Percentiles rank a stretch among this genome's conserved stretches.
These are phyloP conservation scores for Cnidoscolus chayamansa DNA, from an alignment of 441 rosid species.

Conservation along the genomic window DNA sequence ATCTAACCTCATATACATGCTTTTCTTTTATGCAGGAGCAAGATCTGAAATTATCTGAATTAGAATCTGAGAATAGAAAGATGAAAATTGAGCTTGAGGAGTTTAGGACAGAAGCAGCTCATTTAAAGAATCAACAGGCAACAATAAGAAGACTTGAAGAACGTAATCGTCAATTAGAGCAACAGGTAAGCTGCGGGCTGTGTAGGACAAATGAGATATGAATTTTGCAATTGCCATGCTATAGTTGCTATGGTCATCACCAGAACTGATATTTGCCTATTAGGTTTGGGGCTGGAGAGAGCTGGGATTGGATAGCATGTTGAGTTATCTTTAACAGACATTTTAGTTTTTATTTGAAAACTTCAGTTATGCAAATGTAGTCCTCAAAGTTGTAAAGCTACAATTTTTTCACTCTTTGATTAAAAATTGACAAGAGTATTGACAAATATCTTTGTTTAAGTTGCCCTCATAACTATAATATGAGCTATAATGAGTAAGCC, in stretches of 20 bases:
- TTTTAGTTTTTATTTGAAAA: background rate
- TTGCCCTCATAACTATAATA: background rate
- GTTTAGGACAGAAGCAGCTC: slow-evolving; percentile 91
- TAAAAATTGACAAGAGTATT: background rate
- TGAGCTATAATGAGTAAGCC: slow-evolving; percentile 1
- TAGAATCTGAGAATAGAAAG: slow-evolving; percentile 91
- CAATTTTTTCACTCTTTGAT: background rate
- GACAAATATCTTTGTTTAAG: background rate
- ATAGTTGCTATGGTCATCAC: too few relatives aligned
- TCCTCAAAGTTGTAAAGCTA: background rate
- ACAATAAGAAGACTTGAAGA: slow-evolving; percentile 98
- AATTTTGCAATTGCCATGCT: background rate
- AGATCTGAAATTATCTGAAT: slow-evolving; percentile 80
- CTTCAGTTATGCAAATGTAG: background rate
- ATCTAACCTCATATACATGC: background rate
- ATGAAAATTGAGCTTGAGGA: slow-evolving; percentile 99
- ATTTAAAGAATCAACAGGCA: slow-evolving; percentile 95
- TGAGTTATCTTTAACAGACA: background rate
- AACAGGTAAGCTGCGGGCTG: slow-evolving; percentile 56
- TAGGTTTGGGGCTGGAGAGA: background rate
- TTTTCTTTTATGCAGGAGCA: slow-evolving; percentile 60
- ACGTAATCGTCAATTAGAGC: slow-evolving; percentile 95
- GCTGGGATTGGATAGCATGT: too few relatives aligned
- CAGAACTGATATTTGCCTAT: slow-evolving; percentile 2
- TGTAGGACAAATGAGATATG: background rate